Evolutionary conservation across 139 green algal species (phyloP), one percentile per base, ranked within the genome.

Genomic region (Chlamydomonas schloesseri): DNA sequence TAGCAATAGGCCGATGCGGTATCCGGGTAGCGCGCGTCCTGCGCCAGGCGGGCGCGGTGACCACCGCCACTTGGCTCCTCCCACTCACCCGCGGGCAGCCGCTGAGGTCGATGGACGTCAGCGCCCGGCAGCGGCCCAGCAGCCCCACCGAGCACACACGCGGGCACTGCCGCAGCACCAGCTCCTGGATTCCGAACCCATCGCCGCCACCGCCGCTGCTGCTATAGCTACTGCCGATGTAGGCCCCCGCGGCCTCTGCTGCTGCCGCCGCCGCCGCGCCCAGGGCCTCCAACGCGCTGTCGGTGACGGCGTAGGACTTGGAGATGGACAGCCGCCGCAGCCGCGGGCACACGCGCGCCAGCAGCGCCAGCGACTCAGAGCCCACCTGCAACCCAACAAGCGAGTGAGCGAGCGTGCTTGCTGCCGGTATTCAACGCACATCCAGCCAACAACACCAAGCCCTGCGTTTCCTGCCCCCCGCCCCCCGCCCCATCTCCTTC

Each of bases 251-350:
- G 5, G 42, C 42, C 8, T 5, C 42, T 8, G 42, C 8, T 8
- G 42, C 42, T 8, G 42, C n/a, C 64, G 64, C 64, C 42, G 28
- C 33, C 15, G 37, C 74, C 34, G 15, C 42, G 5, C 42, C 78
- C 42, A 84, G 78, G 6, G 78, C 64, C 64, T 29, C 78, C 64
- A 84, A 64, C 28, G 78, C 78, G 17, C 0, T 20, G 42, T 84
- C 78, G 18, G 78, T 84, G 42, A 84, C 78, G 64, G 29, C 64
- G 78, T 84, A 84, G 15, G 57, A 73, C 29, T 74, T 74, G 78
- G 78, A 46, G 15, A 74, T 84, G 78, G 78, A 84, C 28, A 84
- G 29, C 4, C 78, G 78, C 29, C 78, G 64, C 78, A 84, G 78
- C 21, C 64, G 42, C 15, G 64, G 78, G 55, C 78, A 84, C 18